Percentiles rank a stretch among this genome's conserved stretches.
Evolutionary conservation across 352 stramenopile species (phyloP).

Genomic region (Pythium volutum): DNA sequence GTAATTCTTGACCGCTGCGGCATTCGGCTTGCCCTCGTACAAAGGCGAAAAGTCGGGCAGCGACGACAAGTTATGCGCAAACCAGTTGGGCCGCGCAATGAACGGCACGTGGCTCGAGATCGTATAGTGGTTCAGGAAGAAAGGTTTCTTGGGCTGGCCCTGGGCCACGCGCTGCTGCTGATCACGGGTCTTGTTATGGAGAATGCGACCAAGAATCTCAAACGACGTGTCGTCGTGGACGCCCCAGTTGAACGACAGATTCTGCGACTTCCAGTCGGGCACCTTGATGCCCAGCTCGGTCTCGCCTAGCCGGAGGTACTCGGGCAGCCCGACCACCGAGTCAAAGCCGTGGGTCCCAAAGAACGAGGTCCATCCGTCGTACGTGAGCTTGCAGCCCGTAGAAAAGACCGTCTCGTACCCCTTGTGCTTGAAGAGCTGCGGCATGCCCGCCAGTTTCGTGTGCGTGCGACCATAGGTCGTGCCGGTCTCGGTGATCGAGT

Average conservation of each 20-base stretch:
- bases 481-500: conserved; percentile 34
- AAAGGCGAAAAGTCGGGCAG: conserved; percentile 40
- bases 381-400: conserved; percentile 38
- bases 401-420: conserved; percentile 50
- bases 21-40: not conserved
- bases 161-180: conserved; percentile 26
- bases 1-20: conserved; percentile 26
- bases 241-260: conserved; percentile 29
- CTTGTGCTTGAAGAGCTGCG: conserved; percentile 50
- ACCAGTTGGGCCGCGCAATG: conserved; percentile 34
- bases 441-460: conserved; percentile 35
- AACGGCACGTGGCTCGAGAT: conserved; percentile 55
- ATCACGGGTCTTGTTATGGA: conserved; percentile 42
- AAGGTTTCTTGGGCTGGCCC: conserved; percentile 34
- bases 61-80: conserved; percentile 3
- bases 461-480: conserved; percentile 33
- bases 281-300: conserved; percentile 28
- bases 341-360: conserved; percentile 49
- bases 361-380: conserved; percentile 51
- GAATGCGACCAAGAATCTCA: conserved; percentile 34
- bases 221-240: conserved; percentile 41
- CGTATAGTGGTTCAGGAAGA: conserved; percentile 57
- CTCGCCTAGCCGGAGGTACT: not conserved
- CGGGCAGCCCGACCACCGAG: conserved; percentile 29
- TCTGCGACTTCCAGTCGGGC: conserved; percentile 21